These are phyloP conservation scores for Aspergillus diversus DNA, from an alignment of 495 filamentous ascomycete genomes.

Conservation along the genomic window DNA sequence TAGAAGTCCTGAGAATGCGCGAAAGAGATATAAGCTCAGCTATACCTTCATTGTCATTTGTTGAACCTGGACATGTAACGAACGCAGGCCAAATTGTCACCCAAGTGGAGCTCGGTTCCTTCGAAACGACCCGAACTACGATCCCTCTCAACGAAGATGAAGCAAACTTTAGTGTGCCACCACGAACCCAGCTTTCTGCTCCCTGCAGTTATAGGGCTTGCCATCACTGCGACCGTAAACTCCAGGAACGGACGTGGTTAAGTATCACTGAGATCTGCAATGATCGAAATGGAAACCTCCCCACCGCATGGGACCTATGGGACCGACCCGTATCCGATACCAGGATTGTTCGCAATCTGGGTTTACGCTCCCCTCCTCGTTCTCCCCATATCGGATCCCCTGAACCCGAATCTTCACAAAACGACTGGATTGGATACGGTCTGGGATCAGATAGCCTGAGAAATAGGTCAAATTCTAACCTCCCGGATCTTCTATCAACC, in stretches of 20 bases:
- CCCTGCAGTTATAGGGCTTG: constrained; percentile 58
- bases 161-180: background rate
- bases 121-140: background rate
- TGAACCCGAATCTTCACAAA: background rate
- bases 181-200: constrained; percentile 37
- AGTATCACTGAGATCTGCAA: constrained; percentile 51
- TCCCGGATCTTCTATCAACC: constrained; percentile 11
- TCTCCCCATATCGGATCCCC: background rate
- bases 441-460: background rate
- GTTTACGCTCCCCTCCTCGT: background rate
- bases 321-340: constrained; percentile 18
- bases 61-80: constrained; percentile 16
- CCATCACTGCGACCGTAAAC: constrained; percentile 50
- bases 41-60: background rate
- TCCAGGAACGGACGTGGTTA: constrained; percentile 47
- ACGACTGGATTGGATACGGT: background rate
- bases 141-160: background rate
- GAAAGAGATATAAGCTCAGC: constrained; percentile 19
- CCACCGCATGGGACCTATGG: constrained; percentile 23
- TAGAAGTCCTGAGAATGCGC: constrained; percentile 34
- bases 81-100: background rate
- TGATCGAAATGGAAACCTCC: constrained; percentile 24
- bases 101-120: background rate
- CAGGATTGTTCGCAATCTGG: constrained; percentile 20
- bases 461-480: constrained; percentile 1